These are phyloP conservation scores for Pinus albicaulis DNA, from an alignment of 75 land plant species.

Conservation along the genomic window DNA sequence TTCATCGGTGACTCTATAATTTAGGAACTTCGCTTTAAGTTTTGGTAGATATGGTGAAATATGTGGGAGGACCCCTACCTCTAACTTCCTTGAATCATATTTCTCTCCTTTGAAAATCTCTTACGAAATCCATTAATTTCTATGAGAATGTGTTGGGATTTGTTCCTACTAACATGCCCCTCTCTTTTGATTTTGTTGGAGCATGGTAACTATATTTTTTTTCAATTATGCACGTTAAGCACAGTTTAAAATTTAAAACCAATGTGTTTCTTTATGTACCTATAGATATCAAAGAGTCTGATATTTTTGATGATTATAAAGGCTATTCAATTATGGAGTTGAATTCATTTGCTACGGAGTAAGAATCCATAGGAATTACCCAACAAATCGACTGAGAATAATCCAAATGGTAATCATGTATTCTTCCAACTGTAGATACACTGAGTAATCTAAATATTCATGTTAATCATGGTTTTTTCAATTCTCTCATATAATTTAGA, in stretches of 20 bases:
- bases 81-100: slow-evolving; percentile 26
- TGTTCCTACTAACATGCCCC: slow-evolving; percentile 21
- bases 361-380: slow-evolving; percentile 32
- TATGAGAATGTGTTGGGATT: slow-evolving; percentile 30
- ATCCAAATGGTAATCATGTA: slow-evolving; percentile 73
- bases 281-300: too few relatives aligned
- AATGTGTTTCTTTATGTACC: too few relatives aligned
- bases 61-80: slow-evolving; percentile 23
- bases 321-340: slow-evolving; percentile 72
- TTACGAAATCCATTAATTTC: slow-evolving; percentile 12
- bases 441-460: neutral
- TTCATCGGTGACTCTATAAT: too few relatives aligned
- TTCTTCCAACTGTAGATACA: slow-evolving; percentile 55
- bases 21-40: too few relatives aligned
- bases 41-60: slow-evolving; percentile 1
- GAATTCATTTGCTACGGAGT: slow-evolving; percentile 63
- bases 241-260: too few relatives aligned
- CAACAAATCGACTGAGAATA: slow-evolving; percentile 37
- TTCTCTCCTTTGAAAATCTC: slow-evolving; percentile 18
- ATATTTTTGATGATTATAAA: slow-evolving; percentile 2
- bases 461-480: too few relatives aligned
- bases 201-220: slow-evolving; percentile 16
- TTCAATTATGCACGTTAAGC: too few relatives aligned
- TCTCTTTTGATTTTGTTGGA: slow-evolving; percentile 25
- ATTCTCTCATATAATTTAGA: too few relatives aligned